Conservation (phyloP, 2,329 filamentous ascomycete species). For the Curvularia eragrostidis region DNA sequence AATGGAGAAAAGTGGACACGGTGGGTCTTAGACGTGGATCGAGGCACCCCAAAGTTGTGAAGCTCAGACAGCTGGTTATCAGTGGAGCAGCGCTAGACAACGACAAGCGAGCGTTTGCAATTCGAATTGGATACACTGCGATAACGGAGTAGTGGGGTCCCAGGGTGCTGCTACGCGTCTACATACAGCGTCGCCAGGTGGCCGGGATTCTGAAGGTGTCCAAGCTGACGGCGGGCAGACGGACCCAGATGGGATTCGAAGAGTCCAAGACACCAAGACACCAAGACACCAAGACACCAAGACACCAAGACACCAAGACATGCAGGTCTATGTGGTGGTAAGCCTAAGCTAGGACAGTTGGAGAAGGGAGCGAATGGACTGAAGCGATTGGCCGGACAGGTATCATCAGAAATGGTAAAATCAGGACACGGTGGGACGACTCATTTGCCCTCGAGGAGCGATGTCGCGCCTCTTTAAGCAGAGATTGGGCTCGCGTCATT, state of each 20-base stretch:
- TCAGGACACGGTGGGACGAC: slow-evolving; percentile 6
- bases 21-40: slow-evolving; percentile 15
- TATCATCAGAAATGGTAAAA: slow-evolving; percentile 12
- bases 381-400: slow-evolving; percentile 1
- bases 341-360: slow-evolving; percentile 1
- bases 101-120: slow-evolving; percentile 10
- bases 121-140: slow-evolving; percentile 14
- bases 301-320: slow-evolving; percentile 14
- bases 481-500: slow-evolving; percentile 6
- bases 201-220: slow-evolving; percentile 3
- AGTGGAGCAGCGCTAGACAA: slow-evolving; percentile 24
- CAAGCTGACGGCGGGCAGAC: not conserved
- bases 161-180: slow-evolving; percentile 1
- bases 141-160: slow-evolving; percentile 15
- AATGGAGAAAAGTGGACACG: slow-evolving; percentile 11
- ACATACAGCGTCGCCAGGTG: slow-evolving; percentile 7
- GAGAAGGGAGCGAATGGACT: not conserved
- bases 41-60: slow-evolving; percentile 18
- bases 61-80: slow-evolving; percentile 23
- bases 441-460: slow-evolving; percentile 9
- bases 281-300: slow-evolving; percentile 14
- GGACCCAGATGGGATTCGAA: not conserved
- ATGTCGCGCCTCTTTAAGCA: slow-evolving; percentile 23
- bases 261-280: not conserved
- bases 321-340: slow-evolving; percentile 9